phyloP scores from a whole-genome alignment of 2,329 filamentous ascomycete species.

The Fragosphaeria purpurea region DNA sequence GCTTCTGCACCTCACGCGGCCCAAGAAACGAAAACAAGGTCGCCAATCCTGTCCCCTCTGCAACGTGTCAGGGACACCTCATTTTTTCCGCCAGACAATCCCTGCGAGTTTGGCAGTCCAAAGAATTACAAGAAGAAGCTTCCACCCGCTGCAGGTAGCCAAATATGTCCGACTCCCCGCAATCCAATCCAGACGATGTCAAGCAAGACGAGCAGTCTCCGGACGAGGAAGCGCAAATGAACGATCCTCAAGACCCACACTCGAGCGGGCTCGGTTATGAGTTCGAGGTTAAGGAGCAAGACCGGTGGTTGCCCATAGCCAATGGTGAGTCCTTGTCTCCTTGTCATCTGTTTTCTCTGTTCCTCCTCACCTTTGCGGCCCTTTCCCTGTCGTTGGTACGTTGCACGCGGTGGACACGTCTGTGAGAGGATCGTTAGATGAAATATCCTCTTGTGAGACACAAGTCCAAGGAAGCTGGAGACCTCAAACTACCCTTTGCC shows the following conservation, averaged over 20 bases:
- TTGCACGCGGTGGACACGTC: too few species aligned
- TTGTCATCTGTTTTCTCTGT: slow-evolving; percentile 15
- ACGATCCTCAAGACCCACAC: slow-evolving; percentile 73
- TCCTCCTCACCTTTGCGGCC: neutral
- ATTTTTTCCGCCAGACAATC: slow-evolving; percentile 34
- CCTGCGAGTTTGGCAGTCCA: slow-evolving; percentile 47
- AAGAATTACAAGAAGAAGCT: slow-evolving; percentile 48
- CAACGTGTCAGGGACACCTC: slow-evolving; percentile 56
- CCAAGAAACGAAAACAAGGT: slow-evolving; percentile 23
- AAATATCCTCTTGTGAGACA: too few species aligned
- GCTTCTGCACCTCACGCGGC: slow-evolving; percentile 42
- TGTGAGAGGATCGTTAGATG: too few species aligned
- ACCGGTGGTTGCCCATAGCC: slow-evolving; percentile 98
- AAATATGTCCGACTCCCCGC: slow-evolving; percentile 82
- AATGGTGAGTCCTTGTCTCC: slow-evolving; percentile 84
- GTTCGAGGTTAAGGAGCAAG: slow-evolving; percentile 99
- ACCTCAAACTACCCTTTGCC: too few species aligned
- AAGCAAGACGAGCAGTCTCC: slow-evolving; percentile 87
- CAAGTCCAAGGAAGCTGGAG: too few species aligned
- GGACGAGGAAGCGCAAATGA: slow-evolving; percentile 92
- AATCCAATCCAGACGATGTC: slow-evolving; percentile 90
- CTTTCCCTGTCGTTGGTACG: neutral
- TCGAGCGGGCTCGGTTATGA: slow-evolving; percentile 69
- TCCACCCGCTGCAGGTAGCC: slow-evolving; percentile 58
- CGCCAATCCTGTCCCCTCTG: slow-evolving; percentile 44